Base-by-base conservation (phyloP, 2,329 filamentous ascomycete species). In the Beauveria bassiana region DNA sequence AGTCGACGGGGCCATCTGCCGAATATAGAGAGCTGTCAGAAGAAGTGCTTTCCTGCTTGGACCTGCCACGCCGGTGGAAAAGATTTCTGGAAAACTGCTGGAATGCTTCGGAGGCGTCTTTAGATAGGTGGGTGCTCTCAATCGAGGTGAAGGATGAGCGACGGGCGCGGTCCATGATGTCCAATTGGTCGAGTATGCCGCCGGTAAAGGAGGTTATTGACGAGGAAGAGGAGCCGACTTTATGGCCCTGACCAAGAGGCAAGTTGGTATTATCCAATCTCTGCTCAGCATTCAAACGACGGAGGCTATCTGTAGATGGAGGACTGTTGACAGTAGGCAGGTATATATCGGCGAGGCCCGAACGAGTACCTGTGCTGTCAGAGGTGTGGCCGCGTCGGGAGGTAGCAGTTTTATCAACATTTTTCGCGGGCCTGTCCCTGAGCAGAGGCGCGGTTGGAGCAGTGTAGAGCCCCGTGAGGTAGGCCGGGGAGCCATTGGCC, bases 281-380 rank as follows among this genome's bases (percentile, higher is more conserved):
- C 78, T 85, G 80, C 72, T 86, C 81, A 70, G 81, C 80, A 70
- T 77, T 85, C 58, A 86, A 75, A 62, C 81, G 81, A 65, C 84
- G 80, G 66, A 86, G 78, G 64, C 78, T 79, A 67, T 84, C 80
- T 31, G 85, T 82, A 40, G 84, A 87, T 0, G 84, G 83, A 46
- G 84, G 84, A 20, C 82, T 81, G 66, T 87, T 82, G 61, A 86
- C 73, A 64, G 84, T 79, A 54, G 84, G 83, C 62, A 81, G 83
- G 62, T 87, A 72, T 59, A 82, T 75, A 62, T 81, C 78, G 63
- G 74, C 68, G 53, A 76, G 56, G 42, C 24, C 58, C 50, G 26
- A 34, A 22, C n/a, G n/a, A n/a, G 42, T 50, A n/a, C 31, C 42
- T 55, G 56, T 16, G 26, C 24, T 14, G 22, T 45, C 43, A 38